Conservation (phyloP, 805 yeast species). For the Pichia paraexigua region DNA sequence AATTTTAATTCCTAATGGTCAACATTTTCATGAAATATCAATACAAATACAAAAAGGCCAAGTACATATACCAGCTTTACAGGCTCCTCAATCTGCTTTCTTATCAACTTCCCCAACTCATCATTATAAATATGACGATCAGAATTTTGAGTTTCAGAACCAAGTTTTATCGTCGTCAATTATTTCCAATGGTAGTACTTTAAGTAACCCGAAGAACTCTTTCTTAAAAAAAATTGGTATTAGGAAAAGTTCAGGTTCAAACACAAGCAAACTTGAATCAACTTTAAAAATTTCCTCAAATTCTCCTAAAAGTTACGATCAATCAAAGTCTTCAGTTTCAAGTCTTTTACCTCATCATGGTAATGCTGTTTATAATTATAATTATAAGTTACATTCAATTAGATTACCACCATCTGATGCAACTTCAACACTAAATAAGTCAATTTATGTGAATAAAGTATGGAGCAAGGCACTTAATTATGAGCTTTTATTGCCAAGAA, state of each 20-base stretch:
- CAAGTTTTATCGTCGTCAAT: neutral
- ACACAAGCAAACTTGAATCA: slow-evolving; percentile 8
- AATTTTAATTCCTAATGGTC: slow-evolving; percentile 42
- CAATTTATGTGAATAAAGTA: slow-evolving; percentile 64
- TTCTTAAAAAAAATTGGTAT: slow-evolving; percentile 21
- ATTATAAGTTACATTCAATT: slow-evolving; percentile 38
- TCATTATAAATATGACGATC: slow-evolving; percentile 18
- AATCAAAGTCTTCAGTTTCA: neutral
- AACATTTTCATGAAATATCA: slow-evolving; percentile 35
- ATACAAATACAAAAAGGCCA: slow-evolving; percentile 32
- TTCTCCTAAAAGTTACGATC: slow-evolving; percentile 1
- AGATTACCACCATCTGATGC: slow-evolving; percentile 52
- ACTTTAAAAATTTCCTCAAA: slow-evolving; percentile 1
- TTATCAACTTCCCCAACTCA: slow-evolving; percentile 30
- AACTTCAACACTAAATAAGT: slow-evolving; percentile 55
- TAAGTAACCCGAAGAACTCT: slow-evolving; percentile 9
- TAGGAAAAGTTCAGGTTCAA: slow-evolving; percentile 10
- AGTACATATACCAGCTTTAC: slow-evolving; percentile 19
- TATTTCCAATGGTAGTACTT: neutral
- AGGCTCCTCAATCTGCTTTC: slow-evolving; percentile 26
- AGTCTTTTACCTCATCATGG: neutral
- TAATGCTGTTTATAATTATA: slow-evolving; percentile 28
- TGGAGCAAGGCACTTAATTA: slow-evolving; percentile 70
- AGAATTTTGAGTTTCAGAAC: slow-evolving; percentile 1
- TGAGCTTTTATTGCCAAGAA: slow-evolving; percentile 63